A percentile compares a stretch with the other conserved stretches of the same genome.
phyloP scores from a whole-genome alignment of 768 basidiomycete species.

The Rhizopogon roseolus region DNA sequence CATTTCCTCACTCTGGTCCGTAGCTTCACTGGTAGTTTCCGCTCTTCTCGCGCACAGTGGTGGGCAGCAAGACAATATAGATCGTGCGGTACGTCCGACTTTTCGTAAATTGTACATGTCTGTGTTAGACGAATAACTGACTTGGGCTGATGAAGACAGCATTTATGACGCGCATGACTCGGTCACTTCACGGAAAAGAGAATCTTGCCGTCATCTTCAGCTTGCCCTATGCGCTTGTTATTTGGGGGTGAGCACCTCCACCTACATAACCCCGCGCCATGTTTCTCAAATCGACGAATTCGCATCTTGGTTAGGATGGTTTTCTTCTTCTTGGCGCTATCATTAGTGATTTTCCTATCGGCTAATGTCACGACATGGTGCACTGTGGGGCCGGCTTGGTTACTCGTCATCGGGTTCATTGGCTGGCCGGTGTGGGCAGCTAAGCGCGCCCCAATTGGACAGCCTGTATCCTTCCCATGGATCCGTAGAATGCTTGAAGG shows the following conservation, averaged over 20 bases:
- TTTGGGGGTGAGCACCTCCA: conserved; percentile 42
- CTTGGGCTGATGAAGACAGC: background rate
- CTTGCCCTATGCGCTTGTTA: conserved; percentile 44
- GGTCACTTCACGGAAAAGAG: conserved; percentile 30
- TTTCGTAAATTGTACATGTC: background rate
- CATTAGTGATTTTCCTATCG: conserved; percentile 2
- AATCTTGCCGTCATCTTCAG: conserved; percentile 44
- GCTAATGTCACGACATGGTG: background rate
- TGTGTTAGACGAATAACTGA: background rate
- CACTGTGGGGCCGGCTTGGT: conserved; percentile 1
- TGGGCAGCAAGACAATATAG: conserved; percentile 29
- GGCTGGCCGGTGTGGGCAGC: background rate
- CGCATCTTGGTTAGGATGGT: conserved; percentile 1
- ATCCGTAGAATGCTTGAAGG: background rate
- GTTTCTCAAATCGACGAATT: background rate
- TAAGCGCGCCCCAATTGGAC: background rate
- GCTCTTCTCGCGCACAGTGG: conserved; percentile 12
- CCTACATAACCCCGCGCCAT: background rate
- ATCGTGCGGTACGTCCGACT: conserved; percentile 33
- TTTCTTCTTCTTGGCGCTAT: conserved; percentile 5
- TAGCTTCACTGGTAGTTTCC: conserved; percentile 7
- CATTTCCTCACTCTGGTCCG: conserved; percentile 4
- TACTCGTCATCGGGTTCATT: background rate
- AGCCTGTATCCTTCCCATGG: background rate
- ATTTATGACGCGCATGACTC: conserved; percentile 10